Conservation (phyloP, 2,329 filamentous ascomycete species). For the Arthrobotrys megalospora region DNA sequence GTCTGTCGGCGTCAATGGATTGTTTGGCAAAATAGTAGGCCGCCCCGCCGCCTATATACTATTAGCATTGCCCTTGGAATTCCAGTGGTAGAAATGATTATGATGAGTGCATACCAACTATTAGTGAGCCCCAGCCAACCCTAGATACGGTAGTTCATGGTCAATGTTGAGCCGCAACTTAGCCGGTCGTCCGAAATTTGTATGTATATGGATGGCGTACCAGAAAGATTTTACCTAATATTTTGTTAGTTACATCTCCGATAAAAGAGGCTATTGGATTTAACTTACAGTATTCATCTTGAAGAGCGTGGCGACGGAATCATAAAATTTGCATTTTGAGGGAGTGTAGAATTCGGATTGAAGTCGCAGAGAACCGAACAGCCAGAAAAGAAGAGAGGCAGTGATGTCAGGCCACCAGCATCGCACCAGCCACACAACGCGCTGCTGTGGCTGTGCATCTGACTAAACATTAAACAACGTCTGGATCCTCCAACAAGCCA, state of each 20-base stretch:
- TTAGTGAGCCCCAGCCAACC: conserved; percentile 92
- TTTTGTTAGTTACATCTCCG: conserved; percentile 54
- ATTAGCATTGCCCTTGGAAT: conserved; percentile 12
- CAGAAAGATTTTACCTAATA: conserved; percentile 77
- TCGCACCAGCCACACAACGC: conserved; percentile 42
- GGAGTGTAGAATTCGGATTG: conserved; percentile 2
- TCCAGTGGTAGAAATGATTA: conserved; percentile 54
- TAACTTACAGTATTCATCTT: conserved; percentile 74
- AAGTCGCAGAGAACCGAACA: conserved; percentile 20
- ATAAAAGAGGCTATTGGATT: conserved; percentile 2
- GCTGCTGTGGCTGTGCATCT: conserved; percentile 32
- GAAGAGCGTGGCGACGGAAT: conserved; percentile 12
- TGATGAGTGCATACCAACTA: conserved; percentile 75
- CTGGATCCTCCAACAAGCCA: conserved; percentile 30
- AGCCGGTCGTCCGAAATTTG: conserved; percentile 61
- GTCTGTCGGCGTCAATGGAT: conserved; percentile 91
- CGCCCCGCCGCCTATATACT: conserved; percentile 80
- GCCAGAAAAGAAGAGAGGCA: conserved; percentile 1
- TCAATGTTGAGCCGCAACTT: background rate
- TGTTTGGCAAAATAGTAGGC: conserved; percentile 97
- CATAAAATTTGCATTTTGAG: conserved; percentile 25
- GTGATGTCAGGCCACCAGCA: conserved; percentile 59
- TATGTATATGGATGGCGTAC: conserved; percentile 68
- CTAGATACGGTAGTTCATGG: conserved; percentile 69
- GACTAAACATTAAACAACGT: background rate